Conservation (phyloP, 2,329 filamentous ascomycete genomes). For the Fusarium subtropicale region DNA sequence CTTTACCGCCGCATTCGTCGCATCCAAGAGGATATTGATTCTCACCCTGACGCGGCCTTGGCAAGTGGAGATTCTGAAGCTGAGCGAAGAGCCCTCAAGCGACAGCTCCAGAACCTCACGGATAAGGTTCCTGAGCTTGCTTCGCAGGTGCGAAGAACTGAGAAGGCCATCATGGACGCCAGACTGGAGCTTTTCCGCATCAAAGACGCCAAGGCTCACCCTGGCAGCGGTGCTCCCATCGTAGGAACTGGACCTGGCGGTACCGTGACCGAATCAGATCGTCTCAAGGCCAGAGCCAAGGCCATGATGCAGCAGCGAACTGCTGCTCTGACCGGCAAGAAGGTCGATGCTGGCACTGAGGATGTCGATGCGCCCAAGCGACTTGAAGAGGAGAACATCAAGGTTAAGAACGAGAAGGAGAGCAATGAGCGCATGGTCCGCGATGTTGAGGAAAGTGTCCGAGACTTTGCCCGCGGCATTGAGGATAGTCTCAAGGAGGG, state of each 20-base stretch:
- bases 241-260: slow-evolving; percentile 95
- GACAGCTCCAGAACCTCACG: slow-evolving; percentile 87
- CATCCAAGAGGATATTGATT: slow-evolving; percentile 94
- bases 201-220: slow-evolving; percentile 92
- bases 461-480: slow-evolving; percentile 84
- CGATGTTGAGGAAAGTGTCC: slow-evolving; percentile 96
- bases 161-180: slow-evolving; percentile 92
- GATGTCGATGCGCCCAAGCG: slow-evolving; percentile 84
- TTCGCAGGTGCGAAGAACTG: slow-evolving; percentile 89
- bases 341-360: slow-evolving; percentile 75
- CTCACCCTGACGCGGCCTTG: slow-evolving; percentile 80
- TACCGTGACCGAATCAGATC: slow-evolving; percentile 89
- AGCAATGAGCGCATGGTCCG: slow-evolving; percentile 96
- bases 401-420: slow-evolving; percentile 85
- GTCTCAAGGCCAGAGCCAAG: slow-evolving; percentile 92
- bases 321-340: slow-evolving; percentile 89
- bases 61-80: slow-evolving; percentile 84
- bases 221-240: slow-evolving; percentile 81
- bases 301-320: slow-evolving; percentile 99
- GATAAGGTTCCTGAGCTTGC: slow-evolving; percentile 93
- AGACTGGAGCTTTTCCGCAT: slow-evolving; percentile 92
- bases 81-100: slow-evolving; percentile 85
- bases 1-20: slow-evolving; percentile 91
- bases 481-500: slow-evolving; percentile 90
- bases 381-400: slow-evolving; percentile 87